Conservation (phyloP, 768 basidiomycete species). For the Mycena capillaripes region DNA sequence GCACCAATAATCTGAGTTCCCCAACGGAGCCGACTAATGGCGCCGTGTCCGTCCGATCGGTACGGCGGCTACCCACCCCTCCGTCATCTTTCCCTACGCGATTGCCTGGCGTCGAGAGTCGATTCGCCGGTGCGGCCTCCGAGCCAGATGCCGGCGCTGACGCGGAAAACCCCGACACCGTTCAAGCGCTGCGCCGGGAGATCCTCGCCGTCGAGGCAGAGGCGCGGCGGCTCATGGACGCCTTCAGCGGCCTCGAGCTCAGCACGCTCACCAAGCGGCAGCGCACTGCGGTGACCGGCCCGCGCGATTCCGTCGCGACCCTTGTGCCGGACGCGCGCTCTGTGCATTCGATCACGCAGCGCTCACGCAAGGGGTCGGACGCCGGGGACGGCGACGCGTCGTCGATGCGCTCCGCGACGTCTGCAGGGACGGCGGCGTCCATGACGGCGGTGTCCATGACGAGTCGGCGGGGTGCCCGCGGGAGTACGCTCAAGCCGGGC, state of each 20-base stretch:
- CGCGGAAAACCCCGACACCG: slow-evolving; percentile 71
- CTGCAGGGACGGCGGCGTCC: slow-evolving; percentile 63
- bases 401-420: slow-evolving; percentile 69
- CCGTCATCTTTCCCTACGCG: slow-evolving; percentile 70
- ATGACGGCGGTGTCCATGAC: slow-evolving; percentile 60
- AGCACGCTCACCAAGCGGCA: slow-evolving; percentile 70
- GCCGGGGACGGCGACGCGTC: slow-evolving; percentile 62
- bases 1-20: slow-evolving; percentile 45
- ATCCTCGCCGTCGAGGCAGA: slow-evolving; percentile 81
- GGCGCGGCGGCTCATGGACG: slow-evolving; percentile 78
- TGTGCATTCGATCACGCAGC: slow-evolving; percentile 26
- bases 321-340: slow-evolving; percentile 47
- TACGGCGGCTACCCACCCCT: slow-evolving; percentile 64
- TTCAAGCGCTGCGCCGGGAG: slow-evolving; percentile 74
- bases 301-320: slow-evolving; percentile 52
- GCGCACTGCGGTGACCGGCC: slow-evolving; percentile 46
- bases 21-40: slow-evolving; percentile 50
- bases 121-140: slow-evolving; percentile 53
- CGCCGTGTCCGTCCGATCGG: slow-evolving; percentile 60
- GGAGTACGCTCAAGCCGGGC: slow-evolving; percentile 49
- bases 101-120: slow-evolving; percentile 52
- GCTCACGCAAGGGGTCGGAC: slow-evolving; percentile 51
- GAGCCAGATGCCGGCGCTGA: slow-evolving; percentile 55
- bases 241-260: slow-evolving; percentile 85
- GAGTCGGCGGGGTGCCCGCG: slow-evolving; percentile 52